phyloP scores from a whole-genome alignment of 2,329 filamentous ascomycete genomes.

The Geosmithia flava region DNA sequence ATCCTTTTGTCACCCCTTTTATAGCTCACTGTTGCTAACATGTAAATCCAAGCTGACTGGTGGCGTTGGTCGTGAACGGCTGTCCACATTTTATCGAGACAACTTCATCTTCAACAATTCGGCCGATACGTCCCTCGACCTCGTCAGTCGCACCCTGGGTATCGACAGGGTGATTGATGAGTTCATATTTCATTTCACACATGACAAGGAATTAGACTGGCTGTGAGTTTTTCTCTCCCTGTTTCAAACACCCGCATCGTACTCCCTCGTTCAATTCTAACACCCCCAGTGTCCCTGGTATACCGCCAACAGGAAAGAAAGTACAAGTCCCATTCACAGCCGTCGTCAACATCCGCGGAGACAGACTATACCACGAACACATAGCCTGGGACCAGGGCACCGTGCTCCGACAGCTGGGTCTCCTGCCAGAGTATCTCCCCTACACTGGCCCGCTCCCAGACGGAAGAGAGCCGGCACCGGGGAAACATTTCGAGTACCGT shows the following conservation, averaged over 20 bases:
- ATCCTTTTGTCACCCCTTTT: not conserved
- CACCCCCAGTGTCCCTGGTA: constrained; percentile 23
- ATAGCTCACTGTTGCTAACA: not conserved
- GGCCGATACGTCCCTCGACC: constrained; percentile 51
- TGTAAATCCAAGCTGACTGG: constrained; percentile 37
- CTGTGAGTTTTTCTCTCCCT: constrained; percentile 33
- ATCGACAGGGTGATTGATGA: constrained; percentile 62
- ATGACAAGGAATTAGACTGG: constrained; percentile 54
- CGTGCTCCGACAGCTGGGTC: constrained; percentile 44
- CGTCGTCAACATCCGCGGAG: constrained; percentile 51
- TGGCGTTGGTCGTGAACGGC: constrained; percentile 49
- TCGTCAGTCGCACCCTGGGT: constrained; percentile 60
- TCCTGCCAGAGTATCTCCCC: constrained; percentile 45
- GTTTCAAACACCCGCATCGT: too few relatives aligned
- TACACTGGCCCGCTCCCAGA: constrained; percentile 35
- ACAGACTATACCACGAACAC: constrained; percentile 53
- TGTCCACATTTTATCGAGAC: constrained; percentile 58
- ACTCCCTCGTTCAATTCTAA: too few relatives aligned
- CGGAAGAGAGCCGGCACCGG: not conserved
- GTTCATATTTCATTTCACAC: constrained; percentile 54
- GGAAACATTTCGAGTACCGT: constrained; percentile 10
- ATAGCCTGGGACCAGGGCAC: constrained; percentile 58
- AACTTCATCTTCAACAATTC: constrained; percentile 69
- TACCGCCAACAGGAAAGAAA: constrained; percentile 38
- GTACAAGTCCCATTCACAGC: constrained; percentile 48